Conservation (phyloP, 768 basidiomycete genomes). For the Clavulina sp. region DNA sequence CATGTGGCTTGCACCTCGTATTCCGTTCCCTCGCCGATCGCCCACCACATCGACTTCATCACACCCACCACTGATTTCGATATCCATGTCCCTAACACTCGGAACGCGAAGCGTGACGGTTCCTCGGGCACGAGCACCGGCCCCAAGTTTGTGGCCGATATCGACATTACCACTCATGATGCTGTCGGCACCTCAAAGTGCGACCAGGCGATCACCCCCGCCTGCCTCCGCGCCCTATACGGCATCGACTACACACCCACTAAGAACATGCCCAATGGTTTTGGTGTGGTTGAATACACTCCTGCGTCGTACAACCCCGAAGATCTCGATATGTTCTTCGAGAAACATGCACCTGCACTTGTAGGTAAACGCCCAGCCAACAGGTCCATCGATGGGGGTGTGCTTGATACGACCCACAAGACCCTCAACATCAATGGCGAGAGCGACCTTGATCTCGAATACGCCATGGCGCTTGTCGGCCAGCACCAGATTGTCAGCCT, state of each 20-base stretch:
- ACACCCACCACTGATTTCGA: conserved; percentile 7
- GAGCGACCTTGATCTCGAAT: conserved; percentile 9
- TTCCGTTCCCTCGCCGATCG: conserved; percentile 3
- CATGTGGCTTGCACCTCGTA: conserved; percentile 2
- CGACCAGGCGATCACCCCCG: background rate
- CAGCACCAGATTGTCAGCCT: conserved; percentile 6
- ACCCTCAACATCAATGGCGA: conserved; percentile 7
- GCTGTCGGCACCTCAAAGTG: conserved; percentile 3
- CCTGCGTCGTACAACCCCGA: conserved; percentile 10
- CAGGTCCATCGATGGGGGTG: conserved; percentile 7
- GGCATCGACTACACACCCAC: conserved; percentile 16
- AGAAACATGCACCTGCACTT: conserved; percentile 2
- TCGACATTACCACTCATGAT: background rate
- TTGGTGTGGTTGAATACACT: conserved; percentile 26
- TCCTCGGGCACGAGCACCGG: background rate
- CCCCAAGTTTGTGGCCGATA: background rate
- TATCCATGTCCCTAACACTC: background rate
- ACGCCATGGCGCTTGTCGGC: conserved; percentile 5
- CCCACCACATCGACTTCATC: conserved; percentile 7
- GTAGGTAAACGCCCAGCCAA: conserved; percentile 2
- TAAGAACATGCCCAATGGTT: conserved; percentile 10
- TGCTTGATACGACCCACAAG: background rate
- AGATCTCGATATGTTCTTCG: conserved; percentile 12
- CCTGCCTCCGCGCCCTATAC: background rate
- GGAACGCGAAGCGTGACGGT: background rate